Conservation (phyloP, 306 rosid genomes). For the Aeschynomene evenia region DNA sequence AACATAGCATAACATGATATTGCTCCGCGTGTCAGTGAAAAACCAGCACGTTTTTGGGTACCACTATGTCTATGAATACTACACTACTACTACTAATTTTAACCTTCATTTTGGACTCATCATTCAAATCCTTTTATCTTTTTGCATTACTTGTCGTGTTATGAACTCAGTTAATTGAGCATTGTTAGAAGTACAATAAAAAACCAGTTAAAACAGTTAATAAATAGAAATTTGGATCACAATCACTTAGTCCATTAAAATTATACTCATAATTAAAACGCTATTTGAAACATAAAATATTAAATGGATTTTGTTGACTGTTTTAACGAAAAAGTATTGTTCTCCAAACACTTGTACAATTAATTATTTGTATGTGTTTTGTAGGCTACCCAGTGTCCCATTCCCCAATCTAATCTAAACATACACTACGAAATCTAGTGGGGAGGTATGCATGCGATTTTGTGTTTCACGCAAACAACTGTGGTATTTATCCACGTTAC, state of each 20-base stretch:
- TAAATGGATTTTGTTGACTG: no score
- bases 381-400: not conserved
- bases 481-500: not conserved
- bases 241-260: no score
- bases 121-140: not conserved
- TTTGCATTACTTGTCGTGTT: not conserved
- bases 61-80: no score
- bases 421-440: not conserved
- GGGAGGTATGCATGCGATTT: not conserved
- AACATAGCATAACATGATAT: not conserved
- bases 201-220: no score
- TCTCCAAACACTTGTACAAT: no score
- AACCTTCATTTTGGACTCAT: not conserved
- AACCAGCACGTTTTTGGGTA: not conserved
- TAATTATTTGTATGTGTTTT: not conserved
- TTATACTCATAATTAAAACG: no score
- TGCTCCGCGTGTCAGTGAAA: not conserved
- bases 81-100: conserved; percentile 10
- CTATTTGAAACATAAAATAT: no score
- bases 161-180: not conserved
- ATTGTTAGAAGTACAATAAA: no score
- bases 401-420: not conserved
- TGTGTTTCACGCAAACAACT: not conserved
- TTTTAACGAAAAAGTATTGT: no score
- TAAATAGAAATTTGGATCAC: no score